phyloP scores from a whole-genome alignment of 2,329 filamentous ascomycete species.

The Helotiales sp. region DNA sequence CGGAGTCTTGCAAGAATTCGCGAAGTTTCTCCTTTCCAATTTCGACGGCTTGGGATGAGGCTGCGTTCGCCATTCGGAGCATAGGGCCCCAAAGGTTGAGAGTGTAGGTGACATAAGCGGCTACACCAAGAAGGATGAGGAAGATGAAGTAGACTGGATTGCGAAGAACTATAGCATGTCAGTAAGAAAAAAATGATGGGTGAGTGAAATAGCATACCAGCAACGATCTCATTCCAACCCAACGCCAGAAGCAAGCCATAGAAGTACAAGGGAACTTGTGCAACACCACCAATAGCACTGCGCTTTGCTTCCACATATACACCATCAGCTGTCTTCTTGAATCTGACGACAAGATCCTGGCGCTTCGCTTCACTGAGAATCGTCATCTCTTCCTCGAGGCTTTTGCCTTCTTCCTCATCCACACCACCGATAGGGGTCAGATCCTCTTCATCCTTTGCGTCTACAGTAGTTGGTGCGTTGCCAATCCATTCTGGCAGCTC shows the following conservation, averaged over 20 bases:
- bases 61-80: constrained; percentile 90
- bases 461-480: constrained; percentile 69
- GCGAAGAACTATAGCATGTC: constrained; percentile 67
- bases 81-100: constrained; percentile 97
- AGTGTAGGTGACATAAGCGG: constrained; percentile 85
- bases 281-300: constrained; percentile 91
- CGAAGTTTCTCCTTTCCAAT: constrained; percentile 90
- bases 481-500: constrained; percentile 87
- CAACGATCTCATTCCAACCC: constrained; percentile 98
- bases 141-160: constrained; percentile 94
- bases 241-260: constrained; percentile 85
- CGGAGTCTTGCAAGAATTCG: constrained; percentile 86
- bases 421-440: constrained; percentile 86
- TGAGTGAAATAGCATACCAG: constrained; percentile 60
- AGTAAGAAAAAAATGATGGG: constrained; percentile 3
- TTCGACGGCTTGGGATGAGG: constrained; percentile 80
- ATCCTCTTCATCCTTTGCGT: constrained; percentile 86
- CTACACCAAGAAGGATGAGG: constrained; percentile 72
- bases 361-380: constrained; percentile 88
- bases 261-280: constrained; percentile 92
- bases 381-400: constrained; percentile 93
- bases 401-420: constrained; percentile 93
- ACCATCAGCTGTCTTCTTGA: constrained; percentile 97
- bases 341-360: constrained; percentile 87
- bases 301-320: constrained; percentile 98